Evolutionary conservation across 1,139 yeast species (phyloP), one percentile per base, ranked within the genome.

Genomic region (Geotrichum australiense): DNA sequence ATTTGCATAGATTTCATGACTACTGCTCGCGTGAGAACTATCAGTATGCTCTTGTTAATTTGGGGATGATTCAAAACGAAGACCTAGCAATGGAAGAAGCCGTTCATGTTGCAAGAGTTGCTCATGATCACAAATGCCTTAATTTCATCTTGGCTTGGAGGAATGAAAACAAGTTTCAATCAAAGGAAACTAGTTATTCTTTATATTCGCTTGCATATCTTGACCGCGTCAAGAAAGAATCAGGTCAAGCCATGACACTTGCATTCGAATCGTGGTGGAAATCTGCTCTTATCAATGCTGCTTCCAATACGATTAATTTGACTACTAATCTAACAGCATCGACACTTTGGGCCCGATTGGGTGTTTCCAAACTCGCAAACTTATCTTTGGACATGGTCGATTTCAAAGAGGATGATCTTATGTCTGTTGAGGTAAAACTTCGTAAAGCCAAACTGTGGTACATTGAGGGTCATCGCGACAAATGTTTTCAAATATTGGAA

Each of bases 31-130:
- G 91, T 12, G 74, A 71, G 48, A 71, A 74, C 47, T 83, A 83
- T 54, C 96, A 87, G 57, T 81, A 83, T 62, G 95, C 96, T 0
- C 65, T 87, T 32, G 70, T 87, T 14, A 79, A 87, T 10, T 65
- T 84, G 39, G 95, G 95, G 0, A 71, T 85, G 0, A 64, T 87
- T 33, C 91, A 86, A 53, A 84, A 85, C 16, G 75, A 75, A 43
- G 61, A 84, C 12, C 72, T 80, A 50, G 82, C 94, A 0, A 82
- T 87, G 4, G 86, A 82, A 50, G 96, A 87, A 56, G 93, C 96
- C 0, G 81, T 87, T 2, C 70, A 84, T 3, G 89, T 87, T 2
- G 96, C 96, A 0, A 67, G 96, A 52, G 96, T 87, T 54, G 80
- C 83, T 53, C 80, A 78, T 50, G 96, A 87, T 58, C 70, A 75